Evolutionary conservation across 306 rosid species (phyloP), one percentile per base, ranked within the genome.

Genomic region (Cucurbita argyrosperma): DNA sequence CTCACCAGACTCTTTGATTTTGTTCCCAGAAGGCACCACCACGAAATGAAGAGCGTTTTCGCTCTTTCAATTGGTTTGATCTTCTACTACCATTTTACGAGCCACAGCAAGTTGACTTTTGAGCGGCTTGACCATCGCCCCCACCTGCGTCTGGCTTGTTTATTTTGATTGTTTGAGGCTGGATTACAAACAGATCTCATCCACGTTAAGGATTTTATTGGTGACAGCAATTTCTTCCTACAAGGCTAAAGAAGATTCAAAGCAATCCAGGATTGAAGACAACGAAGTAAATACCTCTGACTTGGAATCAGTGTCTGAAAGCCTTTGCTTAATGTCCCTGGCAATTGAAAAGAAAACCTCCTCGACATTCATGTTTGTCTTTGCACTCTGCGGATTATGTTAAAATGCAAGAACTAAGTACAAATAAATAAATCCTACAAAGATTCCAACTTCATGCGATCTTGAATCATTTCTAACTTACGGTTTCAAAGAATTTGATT

Each of bases 261-360:
- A 52, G 56, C 21, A 26, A 64, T 43, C 13, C 11, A 69, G 60
- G 46, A 62, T 6, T 8, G 19, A 8, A 47, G 49, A 47, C 21
- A 15, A 38, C 8, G 2, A 1, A 45, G 40, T 42, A 63, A 23
- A 69, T 70, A 70, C 74, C 74, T 70, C 74, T 35, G 56, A 78
- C 85, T 38, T 86, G 21, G 91, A 81, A 84, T 86, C 94, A 52
- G 94, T 83, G 73, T 90, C 96, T 72, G 91, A 84, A 77, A 88
- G 91, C 87, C 91, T 90, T 82, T 82, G 87, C 81, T 90, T 90
- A 68, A 90, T 90, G 74, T 88, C 94, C 80, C 90, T 86, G 26
- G 82, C 94, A 76, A 90, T 85, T 60, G 96, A 90, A 77, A 90
- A 90, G 91, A 90, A 90, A 76, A 88, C 94, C 88, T 88, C 94